Conservation (phyloP, 805 yeast genomes). For the Candida chauliodis region DNA sequence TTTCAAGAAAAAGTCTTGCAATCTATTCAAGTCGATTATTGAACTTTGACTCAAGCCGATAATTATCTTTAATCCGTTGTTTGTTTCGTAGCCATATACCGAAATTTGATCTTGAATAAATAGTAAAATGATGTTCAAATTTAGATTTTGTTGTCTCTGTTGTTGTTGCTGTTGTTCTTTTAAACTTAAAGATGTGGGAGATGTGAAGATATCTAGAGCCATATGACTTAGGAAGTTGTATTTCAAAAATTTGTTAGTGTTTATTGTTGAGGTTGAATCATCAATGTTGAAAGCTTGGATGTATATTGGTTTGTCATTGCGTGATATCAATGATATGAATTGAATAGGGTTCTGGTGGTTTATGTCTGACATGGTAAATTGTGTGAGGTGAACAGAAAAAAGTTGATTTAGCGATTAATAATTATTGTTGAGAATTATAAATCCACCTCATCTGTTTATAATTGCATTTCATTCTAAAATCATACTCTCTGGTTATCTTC, state of each 20-base stretch:
- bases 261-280: conserved; percentile 11
- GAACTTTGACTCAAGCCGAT: conserved; percentile 38
- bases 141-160: neutral
- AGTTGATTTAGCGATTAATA: neutral
- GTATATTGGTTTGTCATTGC: conserved; percentile 58
- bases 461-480: too few relatives aligned
- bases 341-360: conserved; percentile 22
- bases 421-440: too few relatives aligned
- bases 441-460: too few relatives aligned
- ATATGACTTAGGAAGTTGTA: conserved; percentile 73
- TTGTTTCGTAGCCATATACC: conserved; percentile 67
- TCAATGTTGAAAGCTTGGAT: conserved; percentile 47
- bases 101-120: conserved; percentile 66
- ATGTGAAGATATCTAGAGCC: conserved; percentile 66
- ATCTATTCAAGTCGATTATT: conserved; percentile 4
- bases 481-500: too few relatives aligned
- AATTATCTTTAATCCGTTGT: conserved; percentile 63
- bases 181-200: conserved; percentile 42
- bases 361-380: neutral
- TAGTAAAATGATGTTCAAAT: conserved; percentile 38
- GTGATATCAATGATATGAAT: conserved; percentile 56
- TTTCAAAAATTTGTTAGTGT: conserved; percentile 48
- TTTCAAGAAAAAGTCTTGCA: conserved; percentile 25
- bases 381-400: neutral
- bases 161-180: conserved; percentile 29